Base-by-base conservation (phyloP, 805 yeast genomes). In the Candida qinlingensis region DNA sequence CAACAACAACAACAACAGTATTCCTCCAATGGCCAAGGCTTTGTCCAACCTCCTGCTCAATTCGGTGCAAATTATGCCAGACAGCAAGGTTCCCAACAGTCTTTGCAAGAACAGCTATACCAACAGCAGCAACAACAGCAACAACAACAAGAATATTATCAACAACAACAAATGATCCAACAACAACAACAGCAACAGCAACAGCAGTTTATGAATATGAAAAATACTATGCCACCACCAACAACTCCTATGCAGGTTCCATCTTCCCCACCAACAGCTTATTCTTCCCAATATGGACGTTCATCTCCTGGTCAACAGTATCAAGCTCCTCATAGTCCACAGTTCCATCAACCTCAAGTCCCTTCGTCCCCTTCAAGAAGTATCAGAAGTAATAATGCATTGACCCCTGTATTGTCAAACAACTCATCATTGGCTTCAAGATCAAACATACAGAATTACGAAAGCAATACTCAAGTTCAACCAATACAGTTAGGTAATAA, bases 61-160 rank as follows among this genome's bases (percentile, higher is more conserved):
- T 70, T 69, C 46, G 65, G 70, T 42, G 49, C 62, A 6, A 67
- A 63, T 43, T 69, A 69, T 47, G 60, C 67, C 65, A 62, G 61
- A 44, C 72, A 66, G 40, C 73, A 69, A 49, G 65, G 63, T 19
- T 70, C 74, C 1, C 71, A 68, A 13, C 72, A 63, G 39, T 70
- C 74, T 1, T 53, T 70, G 25, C 72, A 67, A 48, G 69, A 65
- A 38, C 72, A 65, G 56, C 61, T 63, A 45, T 62, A 59, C 38
- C 68, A 61, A 36, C 68, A 57, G 31, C 65, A 62, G 41, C 66
- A 59, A 39, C 67, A 54, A 26, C 50, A 48, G 29, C 53, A 49
- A 29, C 54, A 52, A 9, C 58, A 54, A 13, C 54, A 51, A 42
- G 52, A 51, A 45, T 46, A 31, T 42, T 49, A 54, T 41, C 53